Conservation (phyloP, 2,329 filamentous ascomycete species). For the Aspergillaceae sp. region DNA sequence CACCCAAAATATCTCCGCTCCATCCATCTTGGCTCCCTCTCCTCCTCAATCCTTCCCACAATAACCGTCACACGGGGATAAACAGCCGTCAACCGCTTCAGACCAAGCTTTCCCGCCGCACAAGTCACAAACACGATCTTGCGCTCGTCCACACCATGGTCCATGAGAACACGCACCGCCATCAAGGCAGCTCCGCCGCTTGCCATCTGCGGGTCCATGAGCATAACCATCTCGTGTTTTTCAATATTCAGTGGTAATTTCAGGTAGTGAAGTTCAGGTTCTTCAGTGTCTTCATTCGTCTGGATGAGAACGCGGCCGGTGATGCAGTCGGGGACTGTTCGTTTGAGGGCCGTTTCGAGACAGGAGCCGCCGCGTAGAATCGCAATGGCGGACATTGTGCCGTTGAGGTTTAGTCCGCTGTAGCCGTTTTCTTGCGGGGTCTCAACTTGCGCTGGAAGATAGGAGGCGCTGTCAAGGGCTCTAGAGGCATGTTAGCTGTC, state of each 20-base stretch:
- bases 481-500: conserved; percentile 32
- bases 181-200: conserved; percentile 79
- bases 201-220: conserved; percentile 91
- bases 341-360: conserved; percentile 77
- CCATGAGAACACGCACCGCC: conserved; percentile 91
- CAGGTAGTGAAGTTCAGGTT: conserved; percentile 87
- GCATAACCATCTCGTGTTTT: conserved; percentile 68
- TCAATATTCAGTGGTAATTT: conserved; percentile 67
- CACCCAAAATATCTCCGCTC: conserved; percentile 88
- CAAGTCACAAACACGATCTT: conserved; percentile 91
- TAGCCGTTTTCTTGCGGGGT: conserved; percentile 67
- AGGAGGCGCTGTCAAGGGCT: conserved; percentile 68
- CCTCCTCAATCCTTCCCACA: conserved; percentile 69
- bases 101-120: conserved; percentile 71
- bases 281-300: conserved; percentile 72
- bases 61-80: conserved; percentile 84
- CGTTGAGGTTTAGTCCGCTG: conserved; percentile 59
- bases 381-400: conserved; percentile 75
- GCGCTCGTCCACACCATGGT: conserved; percentile 79
- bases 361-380: conserved; percentile 82
- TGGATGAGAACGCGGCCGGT: conserved; percentile 87
- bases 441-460: conserved; percentile 53
- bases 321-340: conserved; percentile 85
- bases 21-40: conserved; percentile 80
- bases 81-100: conserved; percentile 78